Conservation (phyloP, 768 basidiomycete species). For the Kwoniella sp. region DNA sequence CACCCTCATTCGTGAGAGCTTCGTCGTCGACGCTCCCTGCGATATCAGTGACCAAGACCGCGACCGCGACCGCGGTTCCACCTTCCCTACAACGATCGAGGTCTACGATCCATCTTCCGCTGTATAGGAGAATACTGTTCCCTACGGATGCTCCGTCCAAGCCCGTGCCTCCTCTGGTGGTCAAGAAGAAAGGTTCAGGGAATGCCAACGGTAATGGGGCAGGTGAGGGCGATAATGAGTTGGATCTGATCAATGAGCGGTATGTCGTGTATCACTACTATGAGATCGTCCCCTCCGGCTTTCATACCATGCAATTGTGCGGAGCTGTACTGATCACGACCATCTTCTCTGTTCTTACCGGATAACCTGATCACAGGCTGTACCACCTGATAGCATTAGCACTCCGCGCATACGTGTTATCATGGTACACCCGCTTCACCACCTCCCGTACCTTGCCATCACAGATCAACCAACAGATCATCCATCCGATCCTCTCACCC, state of each 20-base stretch:
- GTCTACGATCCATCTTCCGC: slow-evolving; percentile 39
- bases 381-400: slow-evolving; percentile 42
- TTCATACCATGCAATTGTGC: too few relatives aligned
- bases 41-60: background rate
- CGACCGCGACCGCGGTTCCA: background rate
- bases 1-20: background rate
- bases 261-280: slow-evolving; percentile 16
- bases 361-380: too few relatives aligned
- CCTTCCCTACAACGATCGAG: slow-evolving; percentile 9
- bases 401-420: slow-evolving; percentile 41
- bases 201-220: background rate
- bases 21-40: background rate
- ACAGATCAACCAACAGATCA: slow-evolving; percentile 24
- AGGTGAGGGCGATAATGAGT: slow-evolving; percentile 11
- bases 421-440: slow-evolving; percentile 48
- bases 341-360: too few relatives aligned
- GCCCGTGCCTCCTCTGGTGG: slow-evolving; percentile 26
- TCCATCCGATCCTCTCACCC: slow-evolving; percentile 37
- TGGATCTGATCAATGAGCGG: slow-evolving; percentile 42
- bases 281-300: slow-evolving; percentile 2
- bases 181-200: background rate
- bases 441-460: slow-evolving; percentile 43
- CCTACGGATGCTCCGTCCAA: slow-evolving; percentile 27
- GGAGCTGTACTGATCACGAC: too few relatives aligned
- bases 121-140: slow-evolving; percentile 43